Evolutionary conservation across 805 yeast genomes (phyloP), one percentile per base, ranked within the genome.

Genomic region (Yarrowia sp.): DNA sequence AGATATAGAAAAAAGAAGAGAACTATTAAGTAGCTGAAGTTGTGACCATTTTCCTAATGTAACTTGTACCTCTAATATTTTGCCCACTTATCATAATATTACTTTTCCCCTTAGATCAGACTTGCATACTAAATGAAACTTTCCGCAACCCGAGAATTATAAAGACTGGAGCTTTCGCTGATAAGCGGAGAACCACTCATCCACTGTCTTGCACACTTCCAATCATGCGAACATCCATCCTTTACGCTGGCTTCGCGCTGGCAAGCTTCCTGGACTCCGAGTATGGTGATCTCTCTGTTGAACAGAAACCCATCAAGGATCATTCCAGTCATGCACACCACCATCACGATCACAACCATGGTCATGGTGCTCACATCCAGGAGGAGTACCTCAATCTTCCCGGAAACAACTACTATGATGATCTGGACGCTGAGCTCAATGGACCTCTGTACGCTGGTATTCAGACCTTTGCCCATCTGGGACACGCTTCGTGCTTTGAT

Each of bases 381-480:
- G 56, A 2, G 1, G 67, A 63, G 67, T 63, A 38, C 15, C 45
- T 63, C 22, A 38, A 63, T 48, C 48, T 48, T 1, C 67, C 67
- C 4, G 67, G 56, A 1, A 49, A 40, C 40, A 41, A 63, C 50
- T 63, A 9, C 16, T 49, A 63, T 48, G 67, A 49, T 12, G 67
- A 63, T 41, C 56, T 63, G 36, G 67, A 63, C 35, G 67, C 67
- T 3, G 67, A 63, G 40, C 26, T 48, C 22, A 63, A 48, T 12
- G 67, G 67, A 0, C 67, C 67, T 11, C 40, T 64, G n/a, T 78
- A 74, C 63, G 72, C 75, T 19, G 82, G 82, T 2, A 75, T 79
- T 48, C 61, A 77, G 42, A 77, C 81, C n/a, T 91, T 89, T 82
- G 96, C 95, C 2, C 95, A 91, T 71, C 78, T 91, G 64, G 86